Conservation (phyloP, 1,139 yeast species). For the Yamadazyma spencermartinsiae region DNA sequence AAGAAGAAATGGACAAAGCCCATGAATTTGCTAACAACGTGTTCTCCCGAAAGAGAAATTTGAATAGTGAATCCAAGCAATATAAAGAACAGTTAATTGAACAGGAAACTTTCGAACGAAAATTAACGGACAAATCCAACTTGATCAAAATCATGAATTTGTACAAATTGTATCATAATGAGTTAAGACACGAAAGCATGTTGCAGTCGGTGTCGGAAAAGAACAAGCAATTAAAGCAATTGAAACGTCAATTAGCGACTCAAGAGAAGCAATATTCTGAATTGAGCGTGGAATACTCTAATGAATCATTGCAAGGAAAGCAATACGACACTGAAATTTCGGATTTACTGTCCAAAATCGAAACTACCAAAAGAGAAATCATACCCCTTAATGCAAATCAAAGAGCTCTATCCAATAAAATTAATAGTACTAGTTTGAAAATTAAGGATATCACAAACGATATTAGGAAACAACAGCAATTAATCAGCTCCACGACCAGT, state of each 20-base stretch:
- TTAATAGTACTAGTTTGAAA: conserved; percentile 50
- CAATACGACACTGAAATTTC: conserved; percentile 42
- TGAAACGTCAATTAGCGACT: conserved; percentile 23
- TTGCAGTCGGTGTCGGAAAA: conserved; percentile 24
- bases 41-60: conserved; percentile 69
- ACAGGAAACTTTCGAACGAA: conserved; percentile 66
- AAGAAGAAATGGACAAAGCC: conserved; percentile 66
- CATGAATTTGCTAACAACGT: conserved; percentile 65
- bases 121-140: conserved; percentile 48
- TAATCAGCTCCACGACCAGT: conserved; percentile 40
- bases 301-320: conserved; percentile 41
- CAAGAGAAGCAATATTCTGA: conserved; percentile 31
- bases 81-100: conserved; percentile 77
- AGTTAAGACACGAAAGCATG: conserved; percentile 42
- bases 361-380: conserved; percentile 47
- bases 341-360: conserved; percentile 40
- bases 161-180: conserved; percentile 70
- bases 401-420: conserved; percentile 47
- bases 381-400: conserved; percentile 60
- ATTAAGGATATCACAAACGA: conserved; percentile 55
- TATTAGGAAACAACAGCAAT: conserved; percentile 48
- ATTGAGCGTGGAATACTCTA: conserved; percentile 47
- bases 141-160: conserved; percentile 53
- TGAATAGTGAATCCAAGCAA: conserved; percentile 75
- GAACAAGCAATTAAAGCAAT: conserved; percentile 28